phyloP scores from a whole-genome alignment of 2,329 filamentous ascomycete genomes.

The Sordariomycetes sp. region DNA sequence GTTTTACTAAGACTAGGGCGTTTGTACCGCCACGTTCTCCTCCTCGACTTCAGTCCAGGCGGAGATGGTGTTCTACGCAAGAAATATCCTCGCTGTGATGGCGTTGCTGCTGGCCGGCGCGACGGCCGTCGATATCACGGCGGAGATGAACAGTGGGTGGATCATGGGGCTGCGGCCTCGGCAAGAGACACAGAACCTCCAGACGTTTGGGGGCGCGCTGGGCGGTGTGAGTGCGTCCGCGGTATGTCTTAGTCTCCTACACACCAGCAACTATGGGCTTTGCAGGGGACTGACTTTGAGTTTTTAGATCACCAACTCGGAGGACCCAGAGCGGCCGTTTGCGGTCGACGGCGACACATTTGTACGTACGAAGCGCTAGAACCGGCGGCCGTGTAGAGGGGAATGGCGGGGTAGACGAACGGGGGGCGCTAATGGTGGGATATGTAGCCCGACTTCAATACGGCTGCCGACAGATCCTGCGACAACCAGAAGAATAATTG shows the following conservation, averaged over 20 bases:
- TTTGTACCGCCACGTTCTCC: too few relatives aligned
- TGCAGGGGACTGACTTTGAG: not conserved
- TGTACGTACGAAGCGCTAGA: slow-evolving; percentile 14
- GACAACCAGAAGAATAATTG: slow-evolving; percentile 36
- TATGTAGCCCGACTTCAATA: slow-evolving; percentile 24
- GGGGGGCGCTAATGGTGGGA: not conserved
- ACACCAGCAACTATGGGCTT: not conserved
- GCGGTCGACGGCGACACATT: slow-evolving; percentile 29
- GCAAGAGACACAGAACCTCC: slow-evolving; percentile 20
- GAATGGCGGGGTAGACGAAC: not conserved
- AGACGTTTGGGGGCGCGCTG: slow-evolving; percentile 24
- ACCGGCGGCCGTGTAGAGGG: not conserved
- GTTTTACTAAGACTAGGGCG: too few relatives aligned
- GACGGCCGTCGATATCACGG: slow-evolving; percentile 12
- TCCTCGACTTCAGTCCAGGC: not conserved
- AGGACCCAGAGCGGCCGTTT: slow-evolving; percentile 24
- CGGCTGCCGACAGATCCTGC: slow-evolving; percentile 28
- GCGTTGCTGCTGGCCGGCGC: slow-evolving; percentile 3
- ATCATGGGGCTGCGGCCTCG: slow-evolving; percentile 20
- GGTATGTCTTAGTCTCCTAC: slow-evolving; percentile 12
- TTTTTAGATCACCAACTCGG: slow-evolving; percentile 23
- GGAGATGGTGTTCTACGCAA: not conserved
- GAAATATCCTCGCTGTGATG: not conserved
- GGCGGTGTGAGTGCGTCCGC: slow-evolving; percentile 21
- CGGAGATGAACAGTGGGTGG: slow-evolving; percentile 21